Conservation (phyloP, 306 rosid species). For the Trifolium subterraneum region DNA sequence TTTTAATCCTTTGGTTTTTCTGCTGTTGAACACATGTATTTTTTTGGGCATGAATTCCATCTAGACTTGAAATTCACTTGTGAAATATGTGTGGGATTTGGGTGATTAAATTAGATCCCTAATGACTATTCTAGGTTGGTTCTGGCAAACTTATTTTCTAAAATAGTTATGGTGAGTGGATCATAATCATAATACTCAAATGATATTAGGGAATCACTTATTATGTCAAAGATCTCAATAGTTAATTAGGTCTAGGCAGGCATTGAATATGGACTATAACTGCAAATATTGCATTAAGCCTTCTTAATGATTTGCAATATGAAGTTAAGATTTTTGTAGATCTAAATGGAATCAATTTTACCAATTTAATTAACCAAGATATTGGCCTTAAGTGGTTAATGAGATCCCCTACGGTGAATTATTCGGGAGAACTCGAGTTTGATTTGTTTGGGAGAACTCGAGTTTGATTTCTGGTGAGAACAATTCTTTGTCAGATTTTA, state of each 20-base stretch:
- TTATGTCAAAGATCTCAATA: conserved; percentile 3
- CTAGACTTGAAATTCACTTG: conserved; percentile 12
- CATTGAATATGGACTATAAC: neutral
- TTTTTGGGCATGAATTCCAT: neutral
- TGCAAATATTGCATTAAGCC: neutral
- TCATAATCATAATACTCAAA: conserved; percentile 6
- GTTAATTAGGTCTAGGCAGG: conserved; percentile 12
- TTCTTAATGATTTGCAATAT: neutral
- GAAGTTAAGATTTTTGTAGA: neutral
- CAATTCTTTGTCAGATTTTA: too few species aligned
- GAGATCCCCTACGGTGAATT: too few species aligned
- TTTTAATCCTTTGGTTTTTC: neutral
- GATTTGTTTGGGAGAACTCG: too few species aligned
- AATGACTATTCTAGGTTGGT: neutral
- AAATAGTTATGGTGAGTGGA: neutral
- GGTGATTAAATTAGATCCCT: conserved; percentile 3
- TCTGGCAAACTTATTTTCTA: neutral
- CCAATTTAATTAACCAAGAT: too few species aligned
- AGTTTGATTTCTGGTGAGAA: too few species aligned
- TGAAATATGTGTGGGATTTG: neutral
- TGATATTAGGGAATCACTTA: neutral
- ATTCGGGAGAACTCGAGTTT: too few species aligned
- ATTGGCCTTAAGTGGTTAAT: too few species aligned
- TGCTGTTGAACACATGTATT: neutral
- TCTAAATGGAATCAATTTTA: neutral